Evolutionary conservation across 2,329 filamentous ascomycete species (phyloP).

Genomic region (Dactylellina sp.): DNA sequence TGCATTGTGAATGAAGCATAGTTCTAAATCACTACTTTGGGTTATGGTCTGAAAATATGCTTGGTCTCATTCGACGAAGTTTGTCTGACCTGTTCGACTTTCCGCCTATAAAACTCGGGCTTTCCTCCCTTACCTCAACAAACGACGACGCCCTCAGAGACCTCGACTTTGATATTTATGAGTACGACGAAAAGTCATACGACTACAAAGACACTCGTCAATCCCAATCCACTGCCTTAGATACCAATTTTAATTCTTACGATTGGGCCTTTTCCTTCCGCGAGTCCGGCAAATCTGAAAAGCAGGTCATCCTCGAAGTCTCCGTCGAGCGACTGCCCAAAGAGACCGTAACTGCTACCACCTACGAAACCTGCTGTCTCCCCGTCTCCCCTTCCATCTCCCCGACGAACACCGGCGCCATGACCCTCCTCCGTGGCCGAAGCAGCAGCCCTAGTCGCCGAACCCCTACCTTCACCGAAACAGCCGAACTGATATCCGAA

Average conservation of each 20-base stretch:
- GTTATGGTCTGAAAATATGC: constrained; percentile 43
- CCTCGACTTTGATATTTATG: constrained; percentile 56
- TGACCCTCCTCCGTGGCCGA: constrained; percentile 55
- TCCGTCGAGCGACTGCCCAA: constrained; percentile 54
- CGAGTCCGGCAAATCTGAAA: constrained; percentile 45
- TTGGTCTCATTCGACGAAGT: constrained; percentile 44
- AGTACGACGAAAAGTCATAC: constrained; percentile 42
- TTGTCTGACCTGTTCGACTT: constrained; percentile 50
- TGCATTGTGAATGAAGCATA: neutral
- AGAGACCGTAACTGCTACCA: constrained; percentile 1
- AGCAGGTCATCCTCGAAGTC: constrained; percentile 50
- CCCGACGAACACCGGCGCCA: constrained; percentile 40
- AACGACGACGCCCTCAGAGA: constrained; percentile 35
- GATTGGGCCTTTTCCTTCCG: constrained; percentile 56
- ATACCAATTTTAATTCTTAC: constrained; percentile 38
- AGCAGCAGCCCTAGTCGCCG: constrained; percentile 46
- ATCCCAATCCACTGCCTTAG: constrained; percentile 1
- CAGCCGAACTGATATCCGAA: constrained; percentile 40
- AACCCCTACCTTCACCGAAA: constrained; percentile 28
- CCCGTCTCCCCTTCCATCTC: constrained; percentile 54
- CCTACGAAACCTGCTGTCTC: constrained; percentile 53
- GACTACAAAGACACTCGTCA: constrained; percentile 1
- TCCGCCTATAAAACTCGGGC: constrained; percentile 48
- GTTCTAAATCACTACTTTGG: constrained; percentile 3
- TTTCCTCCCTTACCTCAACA: constrained; percentile 24